Conservation (phyloP, 2,329 filamentous ascomycete genomes). For the Cytospora schulzeri region DNA sequence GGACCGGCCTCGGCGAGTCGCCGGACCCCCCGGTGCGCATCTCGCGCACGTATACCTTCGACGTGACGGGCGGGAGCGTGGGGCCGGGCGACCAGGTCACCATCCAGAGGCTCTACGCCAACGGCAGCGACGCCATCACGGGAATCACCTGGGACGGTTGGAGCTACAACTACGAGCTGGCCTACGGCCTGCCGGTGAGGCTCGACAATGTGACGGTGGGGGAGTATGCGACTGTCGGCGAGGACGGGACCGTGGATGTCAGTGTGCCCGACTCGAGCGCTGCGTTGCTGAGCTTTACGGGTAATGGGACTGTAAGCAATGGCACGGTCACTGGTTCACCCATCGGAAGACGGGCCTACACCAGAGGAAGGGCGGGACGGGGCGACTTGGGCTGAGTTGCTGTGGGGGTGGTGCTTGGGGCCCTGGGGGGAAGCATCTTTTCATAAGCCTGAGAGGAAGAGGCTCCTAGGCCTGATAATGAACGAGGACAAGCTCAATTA, state of each 20-base stretch:
- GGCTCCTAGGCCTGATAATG: background rate
- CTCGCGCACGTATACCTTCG: constrained; percentile 45
- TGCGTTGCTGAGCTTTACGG: constrained; percentile 40
- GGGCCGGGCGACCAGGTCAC: constrained; percentile 39
- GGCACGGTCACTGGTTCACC: background rate
- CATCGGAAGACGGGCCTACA: background rate
- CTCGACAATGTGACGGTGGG: constrained; percentile 58
- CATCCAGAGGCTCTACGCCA: constrained; percentile 54
- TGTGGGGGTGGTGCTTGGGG: background rate
- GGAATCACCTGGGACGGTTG: constrained; percentile 63
- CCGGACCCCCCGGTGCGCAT: constrained; percentile 36
- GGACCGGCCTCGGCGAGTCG: constrained; percentile 35
- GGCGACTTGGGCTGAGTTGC: background rate
- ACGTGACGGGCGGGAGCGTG: constrained; percentile 36
- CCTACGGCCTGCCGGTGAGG: constrained; percentile 53
- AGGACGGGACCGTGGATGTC: constrained; percentile 31
- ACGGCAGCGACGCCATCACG: constrained; percentile 64
- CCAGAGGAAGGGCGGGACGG: background rate
- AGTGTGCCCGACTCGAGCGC: constrained; percentile 47
- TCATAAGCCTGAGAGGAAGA: background rate
- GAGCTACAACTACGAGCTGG: constrained; percentile 64
- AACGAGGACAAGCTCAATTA: background rate
- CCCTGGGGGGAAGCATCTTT: background rate
- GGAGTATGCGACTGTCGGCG: constrained; percentile 35
- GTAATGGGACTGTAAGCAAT: background rate